Base-by-base conservation (phyloP, 1,284 basidiomycete genomes). In the Rhizopogon parksii region DNA sequence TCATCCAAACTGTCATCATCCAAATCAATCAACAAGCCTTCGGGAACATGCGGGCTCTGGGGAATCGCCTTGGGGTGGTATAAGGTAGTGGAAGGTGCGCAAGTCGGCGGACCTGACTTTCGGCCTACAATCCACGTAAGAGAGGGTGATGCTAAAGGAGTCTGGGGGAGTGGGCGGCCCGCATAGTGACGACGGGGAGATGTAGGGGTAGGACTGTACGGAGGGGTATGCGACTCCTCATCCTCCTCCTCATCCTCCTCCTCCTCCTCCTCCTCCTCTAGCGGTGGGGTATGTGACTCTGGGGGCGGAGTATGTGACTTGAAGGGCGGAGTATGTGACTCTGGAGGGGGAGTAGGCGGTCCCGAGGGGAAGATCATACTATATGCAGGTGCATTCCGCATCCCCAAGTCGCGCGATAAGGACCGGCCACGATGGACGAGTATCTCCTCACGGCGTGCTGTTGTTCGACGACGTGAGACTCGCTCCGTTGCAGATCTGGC, bases 311-410 rank as follows among this genome's bases (percentile, higher is more conserved):
- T 67, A 39, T 62, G 65, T 7, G 59, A 60, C 50, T 50, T 40
- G 12, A 36, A 25, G 6, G 14, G 32, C 30, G 49, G 38, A n/a
- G 39, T 50, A 51, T 42, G 51, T 12, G 40, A 43, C 19, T 66
- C 55, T 9, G 42, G 65, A 5, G 62, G 47, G 2, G 66, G 56
- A 1, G 46, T 54, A 12, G 63, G 63, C 25, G 61, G 66, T 11
- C 63, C 66, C 14, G 66, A 65, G 1, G 66, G 66, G 50, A 68
- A 68, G 24, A 65, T 63, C 3, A 62, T 47, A 30, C 62, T 66
- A 43, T 68, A 68, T 12, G 66, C 65, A 1, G 67, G 63, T 8
- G 66, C 66, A 45, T 64, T 68, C 40, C 63, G 65, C 56, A 67
- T 60, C 2, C 64, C 53, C 49, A 62, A 47, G 24, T 65, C 63